These are phyloP conservation scores for Candida sanyaensis DNA, from an alignment of 1,139 yeast species.

Conservation along the genomic window DNA sequence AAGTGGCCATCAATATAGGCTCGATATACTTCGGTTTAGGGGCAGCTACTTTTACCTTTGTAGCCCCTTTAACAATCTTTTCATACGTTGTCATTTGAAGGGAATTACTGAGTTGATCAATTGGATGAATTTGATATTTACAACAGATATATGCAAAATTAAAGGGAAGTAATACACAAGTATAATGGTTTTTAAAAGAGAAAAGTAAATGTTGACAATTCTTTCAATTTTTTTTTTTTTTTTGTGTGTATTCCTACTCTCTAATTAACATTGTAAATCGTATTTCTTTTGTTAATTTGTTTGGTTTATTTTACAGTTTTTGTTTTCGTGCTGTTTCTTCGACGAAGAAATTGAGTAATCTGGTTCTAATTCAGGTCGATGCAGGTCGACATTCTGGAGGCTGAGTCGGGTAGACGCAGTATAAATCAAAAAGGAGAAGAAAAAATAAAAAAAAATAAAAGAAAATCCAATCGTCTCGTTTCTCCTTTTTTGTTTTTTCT, in stretches of 20 bases:
- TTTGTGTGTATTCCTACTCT: not conserved
- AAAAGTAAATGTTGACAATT: too few species aligned
- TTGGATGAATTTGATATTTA: not conserved
- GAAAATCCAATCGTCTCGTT: too few species aligned
- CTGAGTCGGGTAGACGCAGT: too few species aligned
- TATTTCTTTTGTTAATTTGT: not conserved
- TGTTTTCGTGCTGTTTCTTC: not conserved
- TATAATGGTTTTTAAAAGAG: too few species aligned
- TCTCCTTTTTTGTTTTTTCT: not conserved
- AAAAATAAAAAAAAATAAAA: too few species aligned
- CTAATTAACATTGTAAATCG: not conserved
- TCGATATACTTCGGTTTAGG: constrained; percentile 95
- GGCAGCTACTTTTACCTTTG: constrained; percentile 79
- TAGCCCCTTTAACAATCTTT: constrained; percentile 51
- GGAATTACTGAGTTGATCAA: not conserved
- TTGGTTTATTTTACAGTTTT: not conserved
- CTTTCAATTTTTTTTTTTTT: not conserved
- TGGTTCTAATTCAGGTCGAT: too few species aligned
- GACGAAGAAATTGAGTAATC: too few species aligned
- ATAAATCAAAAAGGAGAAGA: too few species aligned
- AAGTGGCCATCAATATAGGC: constrained; percentile 83
- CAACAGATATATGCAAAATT: too few species aligned
- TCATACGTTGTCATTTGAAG: constrained; percentile 45
- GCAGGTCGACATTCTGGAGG: too few species aligned
- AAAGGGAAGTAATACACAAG: too few species aligned